A percentile compares a stretch with the other conserved stretches of the same genome.
Conservation (phyloP, 164 flowering plant species). For the Berberis vulgaris region DNA sequence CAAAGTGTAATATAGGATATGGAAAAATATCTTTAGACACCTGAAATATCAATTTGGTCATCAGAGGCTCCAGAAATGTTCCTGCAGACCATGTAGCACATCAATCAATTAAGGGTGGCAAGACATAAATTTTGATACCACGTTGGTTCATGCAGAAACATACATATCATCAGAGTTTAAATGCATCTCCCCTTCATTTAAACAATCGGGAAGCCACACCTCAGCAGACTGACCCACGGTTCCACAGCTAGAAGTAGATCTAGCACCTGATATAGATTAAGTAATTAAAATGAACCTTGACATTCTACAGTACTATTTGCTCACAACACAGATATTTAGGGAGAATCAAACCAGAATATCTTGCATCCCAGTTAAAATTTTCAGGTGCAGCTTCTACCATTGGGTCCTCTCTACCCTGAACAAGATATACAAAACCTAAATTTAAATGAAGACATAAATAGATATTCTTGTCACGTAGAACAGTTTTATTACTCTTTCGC, state of each 20-base stretch:
- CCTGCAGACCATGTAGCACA: slow-evolving; percentile 24
- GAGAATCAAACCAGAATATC: slow-evolving; percentile 42
- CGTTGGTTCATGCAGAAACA: slow-evolving; percentile 15
- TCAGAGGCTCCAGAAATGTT: slow-evolving; percentile 38
- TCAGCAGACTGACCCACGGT: slow-evolving; percentile 53
- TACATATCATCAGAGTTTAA: slow-evolving; percentile 53
- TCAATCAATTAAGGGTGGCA: slow-evolving; percentile 3
- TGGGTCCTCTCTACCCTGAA: slow-evolving; percentile 44
- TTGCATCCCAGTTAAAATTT: slow-evolving; percentile 36
- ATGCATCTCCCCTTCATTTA: slow-evolving; percentile 51
- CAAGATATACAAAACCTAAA: background rate
- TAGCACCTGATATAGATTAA: slow-evolving; percentile 24
- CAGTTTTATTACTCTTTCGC: background rate
- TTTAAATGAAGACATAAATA: too few species aligned
- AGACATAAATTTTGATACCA: background rate
- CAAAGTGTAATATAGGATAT: background rate
- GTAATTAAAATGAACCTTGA: slow-evolving; percentile 3
- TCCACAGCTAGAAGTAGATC: slow-evolving; percentile 32
- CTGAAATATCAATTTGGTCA: slow-evolving; percentile 54
- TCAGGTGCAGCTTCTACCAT: slow-evolving; percentile 39
- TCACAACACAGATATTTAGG: slow-evolving; percentile 1
- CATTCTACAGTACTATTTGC: background rate
- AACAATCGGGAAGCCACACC: slow-evolving; percentile 72
- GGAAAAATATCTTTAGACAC: slow-evolving; percentile 19
- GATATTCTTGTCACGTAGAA: too few species aligned